Percentiles rank a stretch among this genome's conserved stretches.
Conservation (phyloP, 2,329 filamentous ascomycete genomes). For the Epichloe scottii region DNA sequence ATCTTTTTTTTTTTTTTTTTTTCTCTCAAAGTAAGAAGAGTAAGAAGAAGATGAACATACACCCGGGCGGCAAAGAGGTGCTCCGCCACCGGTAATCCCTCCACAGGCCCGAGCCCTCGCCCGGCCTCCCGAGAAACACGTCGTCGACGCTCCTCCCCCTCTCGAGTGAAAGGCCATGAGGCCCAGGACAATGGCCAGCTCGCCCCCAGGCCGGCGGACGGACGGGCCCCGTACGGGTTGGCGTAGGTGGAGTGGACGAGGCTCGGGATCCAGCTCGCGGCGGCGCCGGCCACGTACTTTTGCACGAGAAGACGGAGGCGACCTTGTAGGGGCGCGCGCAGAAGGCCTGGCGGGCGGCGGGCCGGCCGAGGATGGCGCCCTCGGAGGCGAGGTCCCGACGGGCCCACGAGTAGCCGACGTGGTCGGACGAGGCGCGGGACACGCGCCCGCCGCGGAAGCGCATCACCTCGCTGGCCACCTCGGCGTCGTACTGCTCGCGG, state of each 20-base stretch:
- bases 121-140: conserved; percentile 4
- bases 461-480: conserved; percentile 22
- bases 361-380: conserved; percentile 1
- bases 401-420: conserved; percentile 11
- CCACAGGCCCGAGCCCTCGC: conserved; percentile 13
- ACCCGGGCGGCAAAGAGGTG: conserved; percentile 11
- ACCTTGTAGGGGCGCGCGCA: conserved; percentile 18
- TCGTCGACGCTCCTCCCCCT: conserved; percentile 1
- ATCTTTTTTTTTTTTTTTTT: too few species aligned
- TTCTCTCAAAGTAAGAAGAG: background rate
- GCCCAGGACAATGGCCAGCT: conserved; percentile 25
- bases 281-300: conserved; percentile 20
- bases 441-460: conserved; percentile 20
- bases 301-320: conserved; percentile 23
- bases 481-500: conserved; percentile 13
- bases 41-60: conserved; percentile 12
- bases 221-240: conserved; percentile 5
- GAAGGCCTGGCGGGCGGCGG: too few species aligned
- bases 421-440: conserved; percentile 9
- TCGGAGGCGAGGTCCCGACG: background rate
- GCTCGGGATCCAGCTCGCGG: conserved; percentile 25
- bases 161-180: conserved; percentile 25
- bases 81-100: conserved; percentile 14
- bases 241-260: conserved; percentile 22
- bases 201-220: conserved; percentile 24